Conservation (phyloP, 257 asterid species). For the Solanum pimpinellifolium region DNA sequence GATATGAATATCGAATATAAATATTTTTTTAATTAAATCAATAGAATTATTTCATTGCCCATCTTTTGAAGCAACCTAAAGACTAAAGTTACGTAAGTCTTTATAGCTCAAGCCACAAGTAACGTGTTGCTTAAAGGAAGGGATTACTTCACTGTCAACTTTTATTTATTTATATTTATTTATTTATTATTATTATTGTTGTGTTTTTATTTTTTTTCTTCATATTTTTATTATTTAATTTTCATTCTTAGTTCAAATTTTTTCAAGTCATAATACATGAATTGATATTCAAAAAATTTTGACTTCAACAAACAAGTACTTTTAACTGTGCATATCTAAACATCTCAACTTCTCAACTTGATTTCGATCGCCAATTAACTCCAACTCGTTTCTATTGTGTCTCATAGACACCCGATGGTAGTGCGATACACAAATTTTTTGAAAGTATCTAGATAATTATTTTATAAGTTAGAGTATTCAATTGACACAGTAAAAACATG, state of each 20-base stretch:
- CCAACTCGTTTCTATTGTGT: background rate
- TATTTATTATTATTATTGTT: background rate
- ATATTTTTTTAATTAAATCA: background rate
- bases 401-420: rapidly evolving
- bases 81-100: background rate
- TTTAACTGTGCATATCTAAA: background rate
- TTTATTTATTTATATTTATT: background rate
- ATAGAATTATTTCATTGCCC: background rate
- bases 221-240: background rate
- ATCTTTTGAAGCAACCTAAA: background rate
- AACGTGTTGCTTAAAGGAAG: background rate
- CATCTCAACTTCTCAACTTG: background rate
- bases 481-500: background rate
- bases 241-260: background rate
- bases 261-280: background rate
- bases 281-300: background rate
- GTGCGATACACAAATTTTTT: too few species aligned
- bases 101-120: background rate
- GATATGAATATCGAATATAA: background rate
- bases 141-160: background rate
- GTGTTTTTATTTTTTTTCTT: background rate
- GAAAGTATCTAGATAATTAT: background rate
- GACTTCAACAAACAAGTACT: background rate
- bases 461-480: background rate
- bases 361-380: background rate